These are phyloP conservation scores for Punica granatum DNA, from an alignment of 345 rosid genomes.

Conservation along the genomic window DNA sequence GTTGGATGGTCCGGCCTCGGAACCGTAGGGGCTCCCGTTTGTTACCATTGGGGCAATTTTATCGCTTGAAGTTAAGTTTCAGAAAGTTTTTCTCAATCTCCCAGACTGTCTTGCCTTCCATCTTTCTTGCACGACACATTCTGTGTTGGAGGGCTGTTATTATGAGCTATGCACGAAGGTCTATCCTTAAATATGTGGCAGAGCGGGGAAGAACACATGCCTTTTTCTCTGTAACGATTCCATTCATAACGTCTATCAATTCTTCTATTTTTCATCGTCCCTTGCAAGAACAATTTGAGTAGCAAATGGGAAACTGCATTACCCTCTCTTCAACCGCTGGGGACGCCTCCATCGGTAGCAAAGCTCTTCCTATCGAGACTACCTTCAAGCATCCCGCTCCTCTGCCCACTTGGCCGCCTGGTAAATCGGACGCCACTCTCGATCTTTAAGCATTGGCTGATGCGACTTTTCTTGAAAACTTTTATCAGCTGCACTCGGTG, in stretches of 20 bases:
- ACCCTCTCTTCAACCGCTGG: neutral
- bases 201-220: neutral
- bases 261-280: neutral
- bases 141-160: neutral
- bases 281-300: constrained; percentile 15
- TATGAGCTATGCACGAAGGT: neutral
- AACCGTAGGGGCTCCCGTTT: neutral
- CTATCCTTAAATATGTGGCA: neutral
- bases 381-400: constrained; percentile 28
- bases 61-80: neutral
- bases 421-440: constrained; percentile 1
- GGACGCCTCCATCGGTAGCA: constrained; percentile 9
- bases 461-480: no score
- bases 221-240: neutral
- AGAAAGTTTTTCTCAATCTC: neutral
- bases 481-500: no score
- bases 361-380: constrained; percentile 15
- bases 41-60: neutral
- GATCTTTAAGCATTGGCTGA: neutral
- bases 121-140: constrained; percentile 8
- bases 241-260: neutral
- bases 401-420: constrained; percentile 27
- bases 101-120: neutral
- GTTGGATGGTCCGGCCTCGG: no score
- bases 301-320: constrained; percentile 33